A percentile compares a stretch with the other conserved stretches of the same genome.
These are phyloP conservation scores for Gracilaria gracilis DNA, from an alignment of 23 red algal genomes.

Conservation along the genomic window DNA sequence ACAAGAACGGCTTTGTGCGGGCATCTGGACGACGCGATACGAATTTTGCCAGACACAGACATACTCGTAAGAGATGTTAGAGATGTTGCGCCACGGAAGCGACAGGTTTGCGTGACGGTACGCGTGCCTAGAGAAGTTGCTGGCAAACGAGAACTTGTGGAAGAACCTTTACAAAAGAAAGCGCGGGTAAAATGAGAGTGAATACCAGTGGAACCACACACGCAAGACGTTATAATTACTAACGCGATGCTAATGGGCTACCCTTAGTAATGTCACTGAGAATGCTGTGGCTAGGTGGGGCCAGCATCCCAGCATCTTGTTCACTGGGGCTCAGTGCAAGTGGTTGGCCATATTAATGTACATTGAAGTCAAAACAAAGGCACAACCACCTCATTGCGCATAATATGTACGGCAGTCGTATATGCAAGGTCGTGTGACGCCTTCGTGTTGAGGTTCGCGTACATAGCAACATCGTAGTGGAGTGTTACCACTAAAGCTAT, in stretches of 20 bases:
- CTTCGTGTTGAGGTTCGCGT: not conserved
- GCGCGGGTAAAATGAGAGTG: not conserved
- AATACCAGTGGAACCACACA: no score
- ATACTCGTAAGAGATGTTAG: slow-evolving; percentile 76
- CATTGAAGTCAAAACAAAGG: not conserved
- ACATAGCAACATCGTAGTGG: no score
- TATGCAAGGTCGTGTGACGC: no score
- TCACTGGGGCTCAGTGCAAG: not conserved
- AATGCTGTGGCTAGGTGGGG: no score
- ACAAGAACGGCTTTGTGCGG: slow-evolving; percentile 46
- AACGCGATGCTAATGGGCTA: not conserved
- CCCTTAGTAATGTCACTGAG: not conserved
- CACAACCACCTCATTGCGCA: not conserved
- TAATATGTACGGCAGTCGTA: no score
- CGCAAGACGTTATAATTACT: not conserved
- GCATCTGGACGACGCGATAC: slow-evolving; percentile 2
- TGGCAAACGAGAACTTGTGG: not conserved
- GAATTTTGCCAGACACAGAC: slow-evolving; percentile 11
- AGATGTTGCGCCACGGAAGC: slow-evolving; percentile 89
- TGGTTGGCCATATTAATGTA: not conserved
- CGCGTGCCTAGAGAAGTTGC: slow-evolving; percentile 71
- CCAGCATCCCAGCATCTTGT: not conserved
- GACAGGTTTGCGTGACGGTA: slow-evolving; percentile 85
- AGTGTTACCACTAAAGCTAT: not conserved
- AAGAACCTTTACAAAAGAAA: slow-evolving; percentile 38